Conservation (phyloP, 2,329 filamentous ascomycete species). For the Alternaria arborescens region DNA sequence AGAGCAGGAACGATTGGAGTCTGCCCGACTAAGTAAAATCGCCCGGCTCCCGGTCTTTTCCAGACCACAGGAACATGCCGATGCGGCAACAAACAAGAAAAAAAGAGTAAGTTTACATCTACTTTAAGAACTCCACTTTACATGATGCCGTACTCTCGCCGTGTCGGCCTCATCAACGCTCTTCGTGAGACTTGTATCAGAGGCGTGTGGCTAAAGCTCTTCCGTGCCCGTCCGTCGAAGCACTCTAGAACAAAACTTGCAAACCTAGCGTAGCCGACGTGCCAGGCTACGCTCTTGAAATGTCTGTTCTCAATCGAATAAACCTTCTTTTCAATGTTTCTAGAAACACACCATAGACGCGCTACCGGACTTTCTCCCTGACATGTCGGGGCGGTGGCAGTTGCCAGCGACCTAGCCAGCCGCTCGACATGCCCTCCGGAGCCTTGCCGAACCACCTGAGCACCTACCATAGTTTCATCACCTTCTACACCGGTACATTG, state of each 20-base stretch:
- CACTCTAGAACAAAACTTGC: slow-evolving; percentile 5
- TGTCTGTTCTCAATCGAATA: neutral
- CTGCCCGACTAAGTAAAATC: slow-evolving; percentile 3
- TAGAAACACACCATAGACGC: slow-evolving; percentile 13
- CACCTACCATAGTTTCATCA: slow-evolving; percentile 14
- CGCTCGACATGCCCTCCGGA: slow-evolving; percentile 22
- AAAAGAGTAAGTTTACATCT: neutral
- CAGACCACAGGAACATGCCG: neutral
- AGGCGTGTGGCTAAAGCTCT: neutral
- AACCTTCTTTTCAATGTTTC: slow-evolving; percentile 15
- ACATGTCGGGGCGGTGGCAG: slow-evolving; percentile 2
- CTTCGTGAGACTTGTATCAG: slow-evolving; percentile 1
- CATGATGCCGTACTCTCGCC: slow-evolving; percentile 11
- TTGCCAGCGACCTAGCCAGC: slow-evolving; percentile 5
- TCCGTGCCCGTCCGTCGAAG: neutral
- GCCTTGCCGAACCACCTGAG: slow-evolving; percentile 15
- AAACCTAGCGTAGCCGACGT: neutral
- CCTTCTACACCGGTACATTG: slow-evolving; percentile 11
- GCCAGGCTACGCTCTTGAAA: neutral
- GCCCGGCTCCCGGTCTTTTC: neutral
- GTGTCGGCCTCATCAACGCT: neutral
- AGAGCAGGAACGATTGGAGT: slow-evolving; percentile 1
- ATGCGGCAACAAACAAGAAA: neutral
- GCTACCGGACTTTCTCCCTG: slow-evolving; percentile 11
- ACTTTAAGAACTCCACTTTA: neutral